Evolutionary conservation across 306 rosid genomes (phyloP).

Genomic region (Senna tora): DNA sequence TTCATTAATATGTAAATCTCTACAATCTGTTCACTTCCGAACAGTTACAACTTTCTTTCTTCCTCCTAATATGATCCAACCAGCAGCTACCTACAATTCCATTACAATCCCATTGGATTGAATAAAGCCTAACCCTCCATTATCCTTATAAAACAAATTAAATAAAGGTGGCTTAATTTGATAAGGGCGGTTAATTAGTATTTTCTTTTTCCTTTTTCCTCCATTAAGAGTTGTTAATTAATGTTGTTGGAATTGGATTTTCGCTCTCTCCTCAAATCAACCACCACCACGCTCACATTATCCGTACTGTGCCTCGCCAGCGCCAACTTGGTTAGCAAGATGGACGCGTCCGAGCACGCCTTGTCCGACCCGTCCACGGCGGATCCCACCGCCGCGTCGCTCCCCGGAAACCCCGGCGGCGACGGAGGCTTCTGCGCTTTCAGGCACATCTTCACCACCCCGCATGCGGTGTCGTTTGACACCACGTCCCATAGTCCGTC

Average conservation of each 20-base stretch:
- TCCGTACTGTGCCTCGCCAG: conserved; percentile 81
- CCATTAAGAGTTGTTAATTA: conserved; percentile 2
- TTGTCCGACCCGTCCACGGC: conserved; percentile 50
- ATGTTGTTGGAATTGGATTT: not conserved
- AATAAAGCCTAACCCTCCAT: not conserved
- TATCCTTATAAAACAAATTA: not conserved
- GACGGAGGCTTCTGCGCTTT: conserved; percentile 47
- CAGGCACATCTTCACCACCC: conserved; percentile 72
- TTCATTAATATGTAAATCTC: conserved; percentile 1
- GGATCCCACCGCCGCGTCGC: conserved; percentile 13
- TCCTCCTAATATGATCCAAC: conserved; percentile 6
- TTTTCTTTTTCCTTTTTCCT: too few relatives aligned
- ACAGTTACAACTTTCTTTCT: not conserved
- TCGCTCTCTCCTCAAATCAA: conserved; percentile 62
- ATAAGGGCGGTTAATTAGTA: conserved; percentile 23
- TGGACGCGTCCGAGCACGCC: conserved; percentile 78
- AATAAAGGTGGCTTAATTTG: not conserved
- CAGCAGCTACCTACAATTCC: conserved; percentile 20
- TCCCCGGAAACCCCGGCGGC: conserved; percentile 32
- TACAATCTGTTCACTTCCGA: conserved; percentile 22
- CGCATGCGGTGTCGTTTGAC: conserved; percentile 74
- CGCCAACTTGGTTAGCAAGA: conserved; percentile 80
- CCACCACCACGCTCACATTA: conserved; percentile 81
- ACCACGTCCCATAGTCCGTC: conserved; percentile 95
- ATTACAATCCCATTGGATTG: conserved; percentile 33